Evolutionary conservation across 495 filamentous ascomycete species (phyloP).

Genomic region (Daldinia decipiens): DNA sequence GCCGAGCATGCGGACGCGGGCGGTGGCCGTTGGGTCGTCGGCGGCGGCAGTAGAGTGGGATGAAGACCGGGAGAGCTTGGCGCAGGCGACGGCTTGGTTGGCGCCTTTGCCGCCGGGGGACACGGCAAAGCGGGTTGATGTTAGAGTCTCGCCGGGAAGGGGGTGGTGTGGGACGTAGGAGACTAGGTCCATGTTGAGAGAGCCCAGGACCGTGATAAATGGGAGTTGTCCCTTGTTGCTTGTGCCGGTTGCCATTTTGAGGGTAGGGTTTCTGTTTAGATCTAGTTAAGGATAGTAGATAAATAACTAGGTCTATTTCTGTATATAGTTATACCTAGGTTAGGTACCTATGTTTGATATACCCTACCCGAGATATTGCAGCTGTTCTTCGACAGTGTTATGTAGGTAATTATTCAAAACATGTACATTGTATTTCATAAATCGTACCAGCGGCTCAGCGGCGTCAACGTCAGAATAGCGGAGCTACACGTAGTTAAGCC

Average conservation of each 20-base stretch:
- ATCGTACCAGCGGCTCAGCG: not conserved
- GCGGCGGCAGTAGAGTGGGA: constrained; percentile 27
- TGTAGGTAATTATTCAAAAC: not conserved
- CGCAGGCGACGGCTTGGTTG: constrained; percentile 90
- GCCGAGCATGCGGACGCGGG: constrained; percentile 82
- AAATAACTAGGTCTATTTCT: too few relatives aligned
- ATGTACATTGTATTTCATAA: constrained; percentile 3
- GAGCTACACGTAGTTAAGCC: constrained; percentile 28
- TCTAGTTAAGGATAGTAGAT: too few relatives aligned
- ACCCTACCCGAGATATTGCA: too few relatives aligned
- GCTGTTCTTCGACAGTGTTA: not conserved
- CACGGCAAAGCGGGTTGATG: constrained; percentile 76
- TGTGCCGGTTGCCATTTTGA: constrained; percentile 50
- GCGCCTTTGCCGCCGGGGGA: constrained; percentile 93
- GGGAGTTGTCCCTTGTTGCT: constrained; percentile 39
- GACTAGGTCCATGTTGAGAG: constrained; percentile 92
- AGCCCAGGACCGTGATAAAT: constrained; percentile 83
- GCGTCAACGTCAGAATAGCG: constrained; percentile 41
- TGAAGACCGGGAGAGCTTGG: constrained; percentile 56
- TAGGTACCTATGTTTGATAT: not conserved
- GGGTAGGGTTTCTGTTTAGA: not conserved
- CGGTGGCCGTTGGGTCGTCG: constrained; percentile 52
- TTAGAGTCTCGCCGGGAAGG: constrained; percentile 85
- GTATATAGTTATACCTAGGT: too few relatives aligned
- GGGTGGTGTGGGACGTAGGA: constrained; percentile 87